Evolutionary conservation across 1,284 basidiomycete genomes (phyloP).

Genomic region (Apiotrichum montevideense): DNA sequence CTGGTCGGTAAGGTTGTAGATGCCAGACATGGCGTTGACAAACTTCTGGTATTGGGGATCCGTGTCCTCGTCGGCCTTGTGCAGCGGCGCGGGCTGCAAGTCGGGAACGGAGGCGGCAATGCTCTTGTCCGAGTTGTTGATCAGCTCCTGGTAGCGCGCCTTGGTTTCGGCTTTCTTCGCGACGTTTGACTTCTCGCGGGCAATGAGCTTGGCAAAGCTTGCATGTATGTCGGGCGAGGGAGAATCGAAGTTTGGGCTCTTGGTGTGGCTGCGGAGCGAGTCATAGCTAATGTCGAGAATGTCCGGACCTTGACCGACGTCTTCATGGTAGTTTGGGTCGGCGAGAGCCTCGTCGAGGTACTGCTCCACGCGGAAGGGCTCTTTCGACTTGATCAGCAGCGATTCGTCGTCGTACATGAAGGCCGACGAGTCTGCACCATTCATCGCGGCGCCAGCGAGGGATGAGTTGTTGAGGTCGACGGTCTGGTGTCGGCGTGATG

Average conservation of each 20-base stretch:
- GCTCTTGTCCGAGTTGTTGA: neutral
- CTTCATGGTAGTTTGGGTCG: neutral
- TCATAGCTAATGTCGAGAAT: neutral
- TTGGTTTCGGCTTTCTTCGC: neutral
- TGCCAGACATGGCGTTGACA: conserved; percentile 2
- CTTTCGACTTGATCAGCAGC: neutral
- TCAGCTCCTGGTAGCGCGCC: neutral
- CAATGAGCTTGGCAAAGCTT: neutral
- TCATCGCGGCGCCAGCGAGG: neutral
- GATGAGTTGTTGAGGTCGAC: neutral
- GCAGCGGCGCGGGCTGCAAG: neutral
- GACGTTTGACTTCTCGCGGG: neutral
- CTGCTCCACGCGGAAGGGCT: neutral
- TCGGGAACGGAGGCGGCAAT: neutral
- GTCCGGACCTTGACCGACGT: neutral
- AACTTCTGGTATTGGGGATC: conserved; percentile 1
- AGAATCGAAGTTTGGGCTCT: neutral
- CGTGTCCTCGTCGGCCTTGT: neutral
- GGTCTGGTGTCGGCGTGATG: neutral
- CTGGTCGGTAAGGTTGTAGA: conserved; percentile 31
- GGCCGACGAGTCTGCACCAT: neutral
- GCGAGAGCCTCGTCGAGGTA: neutral
- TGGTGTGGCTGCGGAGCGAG: neutral
- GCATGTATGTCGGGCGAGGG: neutral
- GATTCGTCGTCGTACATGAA: conserved; percentile 4